phyloP scores from a whole-genome alignment of 805 yeast species.

The Schizosaccharomyces japonicus region DNA sequence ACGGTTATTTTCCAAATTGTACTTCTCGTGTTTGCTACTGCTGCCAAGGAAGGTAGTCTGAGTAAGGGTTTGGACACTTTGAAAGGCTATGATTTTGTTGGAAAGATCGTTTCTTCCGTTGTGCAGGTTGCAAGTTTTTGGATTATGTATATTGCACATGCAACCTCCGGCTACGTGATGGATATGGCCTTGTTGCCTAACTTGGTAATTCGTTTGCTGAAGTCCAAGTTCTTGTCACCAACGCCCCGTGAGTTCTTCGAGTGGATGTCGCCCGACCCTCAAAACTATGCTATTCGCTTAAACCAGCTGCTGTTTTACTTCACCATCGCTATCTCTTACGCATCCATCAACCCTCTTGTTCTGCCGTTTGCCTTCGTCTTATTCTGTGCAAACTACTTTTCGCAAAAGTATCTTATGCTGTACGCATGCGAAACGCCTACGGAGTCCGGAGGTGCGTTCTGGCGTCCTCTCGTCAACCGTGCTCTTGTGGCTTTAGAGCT shows the following conservation, averaged over 20 bases:
- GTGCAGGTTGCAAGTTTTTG: slow-evolving; percentile 20
- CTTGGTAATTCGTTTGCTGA: slow-evolving; percentile 12
- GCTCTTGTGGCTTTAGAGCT: slow-evolving; percentile 16
- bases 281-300: slow-evolving; percentile 13
- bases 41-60: not conserved
- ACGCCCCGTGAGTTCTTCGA: slow-evolving; percentile 15
- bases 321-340: not conserved
- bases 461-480: slow-evolving; percentile 18
- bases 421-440: slow-evolving; percentile 18
- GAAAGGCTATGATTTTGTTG: not conserved
- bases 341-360: not conserved
- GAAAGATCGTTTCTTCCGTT: slow-evolving; percentile 11
- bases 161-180: slow-evolving; percentile 10
- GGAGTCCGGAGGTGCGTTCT: slow-evolving; percentile 18
- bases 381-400: slow-evolving; percentile 14
- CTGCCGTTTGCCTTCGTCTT: not conserved
- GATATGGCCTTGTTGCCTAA: slow-evolving; percentile 15
- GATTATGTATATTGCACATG: slow-evolving; percentile 19
- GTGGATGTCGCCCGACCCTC: slow-evolving; percentile 13
- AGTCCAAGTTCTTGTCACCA: slow-evolving; percentile 12
- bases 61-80: not conserved
- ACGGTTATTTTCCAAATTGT: slow-evolving; percentile 12
- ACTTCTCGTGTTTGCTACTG: not conserved
- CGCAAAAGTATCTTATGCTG: slow-evolving; percentile 17
- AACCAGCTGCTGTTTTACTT: not conserved